Base-by-base conservation (phyloP, 306 rosid species). In the Cercis canadensis region DNA sequence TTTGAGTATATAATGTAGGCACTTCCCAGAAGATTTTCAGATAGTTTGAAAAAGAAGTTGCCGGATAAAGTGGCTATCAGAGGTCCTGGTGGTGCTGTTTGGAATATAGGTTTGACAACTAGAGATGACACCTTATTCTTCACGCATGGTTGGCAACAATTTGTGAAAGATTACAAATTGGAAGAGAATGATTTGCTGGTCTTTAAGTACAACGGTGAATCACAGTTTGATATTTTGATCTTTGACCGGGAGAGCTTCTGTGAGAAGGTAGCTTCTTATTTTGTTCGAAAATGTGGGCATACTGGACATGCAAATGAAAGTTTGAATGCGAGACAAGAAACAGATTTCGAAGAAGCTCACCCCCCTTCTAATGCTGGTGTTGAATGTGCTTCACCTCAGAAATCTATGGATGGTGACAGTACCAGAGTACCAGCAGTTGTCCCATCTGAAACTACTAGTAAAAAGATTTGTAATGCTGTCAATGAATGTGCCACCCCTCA, bases 181-280 rank as follows among this genome's bases (percentile, higher is more conserved):
- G 79, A 47, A 57, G 87, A 81, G 82, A 84, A 83, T 79, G 97
- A 90, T 81, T 74, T 88, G 31, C 79, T 90, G 68, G 74, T 87
- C 49, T 90, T 90, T 61, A 85, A 76, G 75, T 90, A 84, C 87
- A 80, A 87, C 45, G 86, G 88, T 6, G 80, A 78, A 40, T 75
- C 89, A 4, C 72, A 46, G 70, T 85, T 90, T 69, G 91, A 85
- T n/a, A 91, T 90, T 62, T 61, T 84, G 21, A 40, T 90, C 45
- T 87, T 90, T 62, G 84, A 84, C 60, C 80, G 86, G 47, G 59
- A 62, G 29, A 81, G 52, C 67, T 68, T 78, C 50, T 90, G 96
- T 67, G 94, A 90, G 90, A 88, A 80, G 75, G 82, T 80, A 24
- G 67, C 62, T 21, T 69, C 92, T 31, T 90, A 88, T 75, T 88